Evolutionary conservation across 2,329 filamentous ascomycete species (phyloP).

Genomic region (Aspergillus fumigatiaffinis): DNA sequence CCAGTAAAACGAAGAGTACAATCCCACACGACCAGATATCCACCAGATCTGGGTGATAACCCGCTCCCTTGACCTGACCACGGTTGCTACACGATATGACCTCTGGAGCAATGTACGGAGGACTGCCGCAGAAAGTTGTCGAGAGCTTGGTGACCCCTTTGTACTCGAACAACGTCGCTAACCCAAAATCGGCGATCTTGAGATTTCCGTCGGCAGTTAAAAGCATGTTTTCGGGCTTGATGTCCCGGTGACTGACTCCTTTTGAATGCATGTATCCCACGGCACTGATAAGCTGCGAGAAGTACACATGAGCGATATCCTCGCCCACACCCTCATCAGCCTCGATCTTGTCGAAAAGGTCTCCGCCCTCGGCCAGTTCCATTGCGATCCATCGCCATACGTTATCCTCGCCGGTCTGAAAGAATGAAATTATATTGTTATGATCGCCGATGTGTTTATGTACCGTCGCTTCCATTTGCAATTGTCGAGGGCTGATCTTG

Average conservation of each 20-base stretch:
- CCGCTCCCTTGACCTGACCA: slow-evolving; percentile 42
- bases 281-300: slow-evolving; percentile 82
- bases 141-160: slow-evolving; percentile 78
- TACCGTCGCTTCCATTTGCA: slow-evolving; percentile 85
- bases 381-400: slow-evolving; percentile 97
- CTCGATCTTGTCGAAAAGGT: slow-evolving; percentile 99
- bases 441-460: slow-evolving; percentile 87
- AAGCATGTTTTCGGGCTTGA: slow-evolving; percentile 94
- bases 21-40: slow-evolving; percentile 98
- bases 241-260: slow-evolving; percentile 86
- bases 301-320: slow-evolving; percentile 95
- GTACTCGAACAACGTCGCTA: slow-evolving; percentile 90
- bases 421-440: slow-evolving; percentile 90
- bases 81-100: slow-evolving; percentile 60
- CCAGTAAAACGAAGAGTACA: slow-evolving; percentile 91
- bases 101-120: slow-evolving; percentile 95
- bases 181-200: slow-evolving; percentile 94
- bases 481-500: slow-evolving; percentile 81
- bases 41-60: slow-evolving; percentile 66
- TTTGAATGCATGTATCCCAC: slow-evolving; percentile 95
- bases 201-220: slow-evolving; percentile 78
- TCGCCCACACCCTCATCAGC: slow-evolving; percentile 91
- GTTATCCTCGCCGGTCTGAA: slow-evolving; percentile 77
- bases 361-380: slow-evolving; percentile 92
- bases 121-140: slow-evolving; percentile 87